Evolutionary conservation across 2,329 filamentous ascomycete species (phyloP), one percentile per base, ranked within the genome.

Genomic region (Tolypocladium guangdongense): DNA sequence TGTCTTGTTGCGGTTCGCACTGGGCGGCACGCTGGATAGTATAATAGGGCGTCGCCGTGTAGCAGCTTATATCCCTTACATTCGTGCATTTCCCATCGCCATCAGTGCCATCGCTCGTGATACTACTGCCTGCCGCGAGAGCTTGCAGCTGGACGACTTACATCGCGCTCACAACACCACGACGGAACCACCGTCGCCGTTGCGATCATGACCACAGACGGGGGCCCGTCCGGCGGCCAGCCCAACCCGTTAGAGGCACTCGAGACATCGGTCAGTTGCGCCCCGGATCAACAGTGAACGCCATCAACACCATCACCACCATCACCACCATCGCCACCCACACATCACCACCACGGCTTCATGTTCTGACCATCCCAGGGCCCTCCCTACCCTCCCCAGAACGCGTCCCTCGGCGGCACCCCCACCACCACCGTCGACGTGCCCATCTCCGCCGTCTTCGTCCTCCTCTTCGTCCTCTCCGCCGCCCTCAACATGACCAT

Each of bases 381-480:
- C 4, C 68, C 70, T 55, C 70, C 70, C 0, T 72, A 72, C 54
- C 60, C 63, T 6, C 72, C 75, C 2, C 63, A 58, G 14, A 68
- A 61, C 14, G 81, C 83, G 43, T 62, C 64, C 18, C 67, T 83
- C 20, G 84, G 85, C 54, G 80, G 83, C 27, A 59, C 70, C 8
- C 86, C 88, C 2, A 78, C 73, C 1, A 63, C 74, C 4, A 57
- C 63, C 3, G 69, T 86, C 57, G 87, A 91, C 64, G 74, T 83
- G 8, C 83, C 86, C 38, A 75, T 89, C 63, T 80, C 74, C 56
- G 74, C 77, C 51, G 77, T 88, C 54, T 79, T 90, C 57, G 66
- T 90, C 16, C 64, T 68, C 41, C 64, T 86, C 53, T 87, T 84
- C 67, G 55, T 79, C 36, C 38, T 62, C 48, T 74, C 71, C n/a